These are phyloP conservation scores for Debaryomyces psychrophilus DNA, from an alignment of 1,139 yeast genomes.

Conservation along the genomic window DNA sequence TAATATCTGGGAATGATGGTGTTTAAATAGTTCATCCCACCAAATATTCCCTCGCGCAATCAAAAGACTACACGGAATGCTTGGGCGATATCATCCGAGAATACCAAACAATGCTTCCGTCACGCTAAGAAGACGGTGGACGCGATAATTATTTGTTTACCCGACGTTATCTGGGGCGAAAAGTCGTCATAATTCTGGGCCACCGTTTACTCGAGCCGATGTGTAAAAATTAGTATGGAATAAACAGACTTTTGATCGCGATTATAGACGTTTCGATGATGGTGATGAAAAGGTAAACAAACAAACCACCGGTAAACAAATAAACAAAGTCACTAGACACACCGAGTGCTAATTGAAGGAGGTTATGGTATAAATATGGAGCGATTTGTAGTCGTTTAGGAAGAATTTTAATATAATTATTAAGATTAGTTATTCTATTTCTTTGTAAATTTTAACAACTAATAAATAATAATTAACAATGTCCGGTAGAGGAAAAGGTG, in stretches of 20 bases:
- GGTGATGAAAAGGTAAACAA: conserved; percentile 6
- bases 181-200: neutral
- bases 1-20: neutral
- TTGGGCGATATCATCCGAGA: neutral
- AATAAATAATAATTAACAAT: conserved; percentile 46
- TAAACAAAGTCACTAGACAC: neutral
- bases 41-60: conserved; percentile 1
- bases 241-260: conserved; percentile 5
- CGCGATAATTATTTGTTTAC: conserved; percentile 6
- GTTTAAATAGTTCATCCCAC: conserved; percentile 1
- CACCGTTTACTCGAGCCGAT: neutral
- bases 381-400: neutral
- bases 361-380: conserved; percentile 10
- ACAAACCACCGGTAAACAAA: conserved; percentile 3
- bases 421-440: conserved; percentile 5
- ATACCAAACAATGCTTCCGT: neutral
- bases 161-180: neutral
- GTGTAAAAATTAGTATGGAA: conserved; percentile 8
- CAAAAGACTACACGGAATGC: neutral
- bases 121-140: conserved; percentile 1
- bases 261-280: neutral
- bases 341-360: neutral
- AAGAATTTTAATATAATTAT: neutral
- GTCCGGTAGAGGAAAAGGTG: conserved; percentile 99
- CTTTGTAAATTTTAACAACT: conserved; percentile 4